Conservation (phyloP, 169 alveolate species). For the Fabrea salina region DNA sequence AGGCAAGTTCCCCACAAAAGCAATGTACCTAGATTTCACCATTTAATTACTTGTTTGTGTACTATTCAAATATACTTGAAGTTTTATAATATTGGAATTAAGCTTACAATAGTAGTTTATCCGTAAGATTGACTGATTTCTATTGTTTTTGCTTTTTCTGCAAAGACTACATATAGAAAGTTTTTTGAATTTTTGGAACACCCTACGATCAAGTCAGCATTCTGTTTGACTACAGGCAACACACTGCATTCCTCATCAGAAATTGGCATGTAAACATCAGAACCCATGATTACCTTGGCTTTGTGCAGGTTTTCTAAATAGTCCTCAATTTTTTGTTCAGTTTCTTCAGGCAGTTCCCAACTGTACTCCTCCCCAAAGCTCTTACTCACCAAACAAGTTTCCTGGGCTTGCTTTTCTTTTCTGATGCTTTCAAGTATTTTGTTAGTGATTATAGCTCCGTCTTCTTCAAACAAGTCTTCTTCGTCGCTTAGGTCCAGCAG, state of each 20-base stretch:
- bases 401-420: neutral
- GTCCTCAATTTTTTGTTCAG: neutral
- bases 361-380: neutral
- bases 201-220: constrained; percentile 15
- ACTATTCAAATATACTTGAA: too few relatives aligned
- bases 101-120: too few relatives aligned
- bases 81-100: too few relatives aligned
- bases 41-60: too few relatives aligned
- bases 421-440: neutral
- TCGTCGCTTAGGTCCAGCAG: neutral
- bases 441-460: neutral
- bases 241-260: neutral
- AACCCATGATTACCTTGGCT: neutral
- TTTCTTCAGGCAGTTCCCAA: neutral
- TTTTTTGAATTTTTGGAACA: constrained; percentile 14
- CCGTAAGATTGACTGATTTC: too few relatives aligned
- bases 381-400: neutral
- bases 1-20: constrained; percentile 23
- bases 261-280: neutral
- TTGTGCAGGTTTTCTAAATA: neutral
- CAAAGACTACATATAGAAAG: constrained; percentile 19
- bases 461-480: neutral
- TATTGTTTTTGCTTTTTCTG: constrained; percentile 15
- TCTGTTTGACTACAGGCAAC: neutral
- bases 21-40: constrained; percentile 12